phyloP scores from a whole-genome alignment of 352 stramenopile species.

The Phytophthora rubi region DNA sequence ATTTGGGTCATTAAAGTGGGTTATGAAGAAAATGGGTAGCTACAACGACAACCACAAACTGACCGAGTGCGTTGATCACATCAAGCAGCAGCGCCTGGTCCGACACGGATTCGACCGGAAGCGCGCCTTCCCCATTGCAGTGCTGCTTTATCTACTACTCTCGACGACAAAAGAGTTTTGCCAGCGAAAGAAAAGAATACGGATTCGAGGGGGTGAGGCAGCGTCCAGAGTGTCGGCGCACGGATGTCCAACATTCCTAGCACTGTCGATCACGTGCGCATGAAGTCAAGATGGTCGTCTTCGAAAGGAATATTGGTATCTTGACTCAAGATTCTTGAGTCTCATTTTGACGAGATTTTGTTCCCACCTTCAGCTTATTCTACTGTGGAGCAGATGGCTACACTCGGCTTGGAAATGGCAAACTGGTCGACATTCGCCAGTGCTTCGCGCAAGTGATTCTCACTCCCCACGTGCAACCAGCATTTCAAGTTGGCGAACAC shows the following conservation, averaged over 20 bases:
- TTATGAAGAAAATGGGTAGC: no score
- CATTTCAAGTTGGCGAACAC: no score
- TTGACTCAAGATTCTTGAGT: no score
- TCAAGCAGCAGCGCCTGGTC: slow-evolving; percentile 15
- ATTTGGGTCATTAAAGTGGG: no score
- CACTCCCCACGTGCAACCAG: no score
- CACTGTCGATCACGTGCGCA: neutral
- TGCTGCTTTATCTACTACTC: neutral
- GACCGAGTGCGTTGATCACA: slow-evolving; percentile 7
- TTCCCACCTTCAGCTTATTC: no score
- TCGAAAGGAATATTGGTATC: neutral
- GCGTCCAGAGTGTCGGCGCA: neutral
- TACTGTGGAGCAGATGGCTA: no score
- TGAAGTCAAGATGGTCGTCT: neutral
- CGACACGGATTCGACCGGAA: slow-evolving; percentile 25
- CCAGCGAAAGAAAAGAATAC: neutral
- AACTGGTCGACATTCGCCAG: no score
- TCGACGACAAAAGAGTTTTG: neutral
- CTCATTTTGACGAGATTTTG: neutral
- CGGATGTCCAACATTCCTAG: slow-evolving; percentile 1
- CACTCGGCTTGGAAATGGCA: no score
- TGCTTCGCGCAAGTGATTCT: no score
- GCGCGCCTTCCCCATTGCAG: slow-evolving; percentile 7
- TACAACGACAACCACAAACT: neutral
- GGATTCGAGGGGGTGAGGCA: neutral